Conservation (phyloP, 2,329 filamentous ascomycete genomes). For the Colletotrichum tabaci region DNA sequence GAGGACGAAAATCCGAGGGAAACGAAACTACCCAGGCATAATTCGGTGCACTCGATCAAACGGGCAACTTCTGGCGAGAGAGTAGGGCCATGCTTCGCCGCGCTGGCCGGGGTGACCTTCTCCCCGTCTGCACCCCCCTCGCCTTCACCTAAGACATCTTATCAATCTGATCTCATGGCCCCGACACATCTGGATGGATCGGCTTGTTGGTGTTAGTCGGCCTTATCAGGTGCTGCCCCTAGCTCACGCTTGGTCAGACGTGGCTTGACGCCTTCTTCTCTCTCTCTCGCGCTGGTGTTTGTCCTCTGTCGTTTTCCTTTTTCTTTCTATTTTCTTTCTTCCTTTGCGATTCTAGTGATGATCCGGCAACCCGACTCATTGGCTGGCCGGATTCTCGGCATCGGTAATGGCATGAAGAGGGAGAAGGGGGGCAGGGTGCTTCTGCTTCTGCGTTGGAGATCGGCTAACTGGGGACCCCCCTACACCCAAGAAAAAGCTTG, state of each 20-base stretch:
- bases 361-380: conserved; percentile 2
- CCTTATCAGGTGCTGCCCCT: conserved; percentile 25
- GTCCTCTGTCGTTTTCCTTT: not conserved
- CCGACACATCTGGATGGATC: conserved; percentile 1
- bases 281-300: not conserved
- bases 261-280: not conserved
- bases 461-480: conserved; percentile 23
- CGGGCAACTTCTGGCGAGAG: conserved; percentile 29
- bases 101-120: conserved; percentile 10
- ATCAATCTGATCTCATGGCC: conserved; percentile 40
- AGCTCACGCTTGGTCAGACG: not conserved
- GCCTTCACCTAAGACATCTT: conserved; percentile 25
- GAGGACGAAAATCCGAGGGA: not conserved
- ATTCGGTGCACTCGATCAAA: conserved; percentile 11
- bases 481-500: conserved; percentile 36
- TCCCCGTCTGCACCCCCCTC: conserved; percentile 1
- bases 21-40: conserved; percentile 3
- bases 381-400: conserved; percentile 21
- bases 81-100: not conserved
- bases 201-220: too few species aligned
- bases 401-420: not conserved
- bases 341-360: not conserved
- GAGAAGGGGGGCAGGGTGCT: not conserved
- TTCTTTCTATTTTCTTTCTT: too few species aligned
- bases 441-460: conserved; percentile 16